Evolutionary conservation across 1,284 basidiomycete genomes (phyloP).

Genomic region (Pseudozyma thailandica): DNA sequence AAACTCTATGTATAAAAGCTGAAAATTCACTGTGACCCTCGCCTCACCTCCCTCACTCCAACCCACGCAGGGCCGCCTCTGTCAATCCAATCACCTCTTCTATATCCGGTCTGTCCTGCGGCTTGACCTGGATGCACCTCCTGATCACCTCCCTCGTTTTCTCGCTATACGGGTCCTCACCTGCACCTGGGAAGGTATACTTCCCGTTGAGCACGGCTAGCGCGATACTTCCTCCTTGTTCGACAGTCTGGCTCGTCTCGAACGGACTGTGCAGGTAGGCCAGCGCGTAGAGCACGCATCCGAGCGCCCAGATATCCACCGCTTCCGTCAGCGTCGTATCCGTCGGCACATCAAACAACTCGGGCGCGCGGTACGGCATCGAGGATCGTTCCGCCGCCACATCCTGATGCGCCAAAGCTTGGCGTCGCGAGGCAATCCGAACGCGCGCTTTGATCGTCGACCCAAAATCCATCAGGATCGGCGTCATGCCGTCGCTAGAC

Average conservation of each 20-base stretch:
- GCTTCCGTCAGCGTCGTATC: slow-evolving; percentile 62
- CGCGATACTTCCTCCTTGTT: slow-evolving; percentile 67
- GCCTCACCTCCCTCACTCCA: too few relatives aligned
- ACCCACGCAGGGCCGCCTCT: slow-evolving; percentile 42
- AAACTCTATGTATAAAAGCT: too few relatives aligned
- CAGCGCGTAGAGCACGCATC: slow-evolving; percentile 64
- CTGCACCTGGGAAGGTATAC: slow-evolving; percentile 61
- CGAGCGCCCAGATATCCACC: slow-evolving; percentile 68
- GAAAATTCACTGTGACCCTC: too few relatives aligned
- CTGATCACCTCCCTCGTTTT: slow-evolving; percentile 59
- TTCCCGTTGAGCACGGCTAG: slow-evolving; percentile 65
- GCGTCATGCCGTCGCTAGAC: slow-evolving; percentile 79
- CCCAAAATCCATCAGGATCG: slow-evolving; percentile 97
- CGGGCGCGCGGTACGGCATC: slow-evolving; percentile 68
- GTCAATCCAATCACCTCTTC: slow-evolving; percentile 57
- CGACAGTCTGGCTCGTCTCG: slow-evolving; percentile 66
- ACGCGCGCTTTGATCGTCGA: slow-evolving; percentile 84
- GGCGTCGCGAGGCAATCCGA: slow-evolving; percentile 80
- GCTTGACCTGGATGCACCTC: slow-evolving; percentile 59
- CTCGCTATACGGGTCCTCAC: slow-evolving; percentile 56
- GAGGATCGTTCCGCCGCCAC: slow-evolving; percentile 64
- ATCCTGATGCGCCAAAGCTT: slow-evolving; percentile 73
- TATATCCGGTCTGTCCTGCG: slow-evolving; percentile 56
- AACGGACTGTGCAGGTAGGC: slow-evolving; percentile 68
- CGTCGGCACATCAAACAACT: slow-evolving; percentile 68